Conservation (phyloP, 495 filamentous ascomycete genomes). For the Cercophora samala region DNA sequence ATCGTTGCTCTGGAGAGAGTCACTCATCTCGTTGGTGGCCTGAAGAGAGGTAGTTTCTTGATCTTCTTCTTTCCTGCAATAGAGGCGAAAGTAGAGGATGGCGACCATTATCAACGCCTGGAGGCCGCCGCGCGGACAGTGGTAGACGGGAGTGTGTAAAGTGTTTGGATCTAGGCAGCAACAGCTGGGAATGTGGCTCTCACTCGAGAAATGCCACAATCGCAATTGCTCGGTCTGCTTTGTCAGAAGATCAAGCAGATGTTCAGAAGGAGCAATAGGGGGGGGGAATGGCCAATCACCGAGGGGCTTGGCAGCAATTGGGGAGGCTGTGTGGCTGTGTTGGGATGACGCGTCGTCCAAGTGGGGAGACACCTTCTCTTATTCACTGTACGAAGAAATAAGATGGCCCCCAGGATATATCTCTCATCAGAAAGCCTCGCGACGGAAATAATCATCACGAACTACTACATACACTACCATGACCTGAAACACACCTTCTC, state of each 20-base stretch:
- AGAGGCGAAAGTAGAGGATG: slow-evolving; percentile 4
- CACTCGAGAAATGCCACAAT: not conserved
- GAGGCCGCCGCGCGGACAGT: slow-evolving; percentile 1
- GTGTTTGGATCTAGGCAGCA: not conserved
- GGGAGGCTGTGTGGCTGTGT: not conserved
- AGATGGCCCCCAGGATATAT: not conserved
- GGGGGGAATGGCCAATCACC: not conserved
- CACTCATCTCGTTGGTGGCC: not conserved
- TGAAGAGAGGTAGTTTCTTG: not conserved
- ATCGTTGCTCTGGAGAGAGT: not conserved
- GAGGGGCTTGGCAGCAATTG: not conserved
- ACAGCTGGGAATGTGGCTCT: not conserved
- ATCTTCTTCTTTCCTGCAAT: slow-evolving; percentile 4
- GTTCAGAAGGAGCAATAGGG: too few relatives aligned
- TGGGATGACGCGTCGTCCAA: not conserved
- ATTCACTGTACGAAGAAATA: not conserved
- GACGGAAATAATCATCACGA: not conserved
- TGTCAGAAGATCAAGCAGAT: too few relatives aligned
- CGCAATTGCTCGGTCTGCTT: not conserved
- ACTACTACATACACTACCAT: not conserved
- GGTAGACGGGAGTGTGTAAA: not conserved
- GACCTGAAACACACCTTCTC: not conserved
- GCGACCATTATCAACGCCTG: slow-evolving; percentile 4
- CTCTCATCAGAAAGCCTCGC: not conserved
- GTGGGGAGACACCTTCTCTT: not conserved